Conservation (phyloP, 2,329 filamentous ascomycete genomes). For the Beauveria asiatica region DNA sequence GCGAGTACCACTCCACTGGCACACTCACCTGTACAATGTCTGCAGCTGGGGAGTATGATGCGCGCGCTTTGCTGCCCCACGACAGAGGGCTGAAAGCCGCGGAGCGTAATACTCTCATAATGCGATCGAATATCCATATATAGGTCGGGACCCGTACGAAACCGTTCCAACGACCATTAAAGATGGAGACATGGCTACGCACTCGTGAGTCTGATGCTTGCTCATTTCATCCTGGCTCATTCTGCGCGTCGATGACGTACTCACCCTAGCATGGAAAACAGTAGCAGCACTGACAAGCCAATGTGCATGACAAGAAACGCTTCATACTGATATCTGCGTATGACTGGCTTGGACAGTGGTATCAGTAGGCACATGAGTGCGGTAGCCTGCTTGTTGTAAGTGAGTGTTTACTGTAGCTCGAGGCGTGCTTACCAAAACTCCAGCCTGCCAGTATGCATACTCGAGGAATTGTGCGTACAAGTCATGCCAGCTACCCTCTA, state of each 20-base stretch:
- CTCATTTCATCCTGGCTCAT: no score
- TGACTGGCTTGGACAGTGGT: conserved; percentile 39
- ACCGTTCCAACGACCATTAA: conserved; percentile 37
- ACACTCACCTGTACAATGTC: conserved; percentile 35
- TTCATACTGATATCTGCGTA: conserved; percentile 44
- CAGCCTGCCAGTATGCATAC: conserved; percentile 40
- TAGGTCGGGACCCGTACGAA: conserved; percentile 40
- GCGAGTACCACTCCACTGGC: conserved; percentile 26
- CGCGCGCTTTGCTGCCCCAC: conserved; percentile 27
- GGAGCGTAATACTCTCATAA: conserved; percentile 35
- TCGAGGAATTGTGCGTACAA: conserved; percentile 30
- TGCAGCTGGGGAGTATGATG: conserved; percentile 26
- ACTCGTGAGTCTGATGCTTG: neutral
- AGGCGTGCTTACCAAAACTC: conserved; percentile 25
- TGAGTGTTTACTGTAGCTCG: neutral
- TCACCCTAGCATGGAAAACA: conserved; percentile 40
- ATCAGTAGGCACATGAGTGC: conserved; percentile 37
- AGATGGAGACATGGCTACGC: conserved; percentile 38
- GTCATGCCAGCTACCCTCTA: conserved; percentile 29
- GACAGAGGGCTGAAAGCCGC: conserved; percentile 29
- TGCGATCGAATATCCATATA: conserved; percentile 43
- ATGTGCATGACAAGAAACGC: conserved; percentile 44
- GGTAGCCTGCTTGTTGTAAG: conserved; percentile 21
- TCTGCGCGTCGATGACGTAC: neutral
- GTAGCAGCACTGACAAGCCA: conserved; percentile 38